Evolutionary conservation across 805 yeast genomes (phyloP).

Genomic region (Yarrowia osloensis): DNA sequence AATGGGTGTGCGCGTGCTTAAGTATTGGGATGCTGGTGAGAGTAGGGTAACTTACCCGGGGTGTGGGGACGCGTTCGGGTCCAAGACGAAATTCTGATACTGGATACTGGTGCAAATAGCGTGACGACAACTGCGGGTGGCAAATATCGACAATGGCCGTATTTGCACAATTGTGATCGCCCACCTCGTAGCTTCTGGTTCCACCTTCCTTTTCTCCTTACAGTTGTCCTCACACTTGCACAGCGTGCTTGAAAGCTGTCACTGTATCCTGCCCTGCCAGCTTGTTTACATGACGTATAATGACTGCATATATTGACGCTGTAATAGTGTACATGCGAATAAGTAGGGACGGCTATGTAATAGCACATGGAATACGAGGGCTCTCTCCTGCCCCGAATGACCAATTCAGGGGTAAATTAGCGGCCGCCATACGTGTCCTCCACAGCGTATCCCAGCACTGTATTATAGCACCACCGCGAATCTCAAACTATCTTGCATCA

Average conservation of each 20-base stretch:
- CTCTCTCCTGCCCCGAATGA: not conserved
- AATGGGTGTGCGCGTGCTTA: not conserved
- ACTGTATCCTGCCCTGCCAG: not conserved
- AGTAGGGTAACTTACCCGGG: slow-evolving; percentile 9
- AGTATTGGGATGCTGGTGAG: not conserved
- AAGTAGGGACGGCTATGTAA: not conserved
- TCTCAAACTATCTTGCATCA: not conserved
- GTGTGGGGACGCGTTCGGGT: too few relatives aligned
- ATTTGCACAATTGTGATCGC: too few relatives aligned
- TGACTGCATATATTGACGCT: not conserved
- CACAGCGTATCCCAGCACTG: not conserved
- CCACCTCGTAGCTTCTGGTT: not conserved
- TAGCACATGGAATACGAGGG: not conserved
- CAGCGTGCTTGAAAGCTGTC: too few relatives aligned
- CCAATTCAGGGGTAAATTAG: not conserved
- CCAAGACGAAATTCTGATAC: too few relatives aligned
- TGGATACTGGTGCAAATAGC: too few relatives aligned
- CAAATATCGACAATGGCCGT: too few relatives aligned
- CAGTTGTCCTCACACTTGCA: too few relatives aligned
- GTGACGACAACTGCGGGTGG: not conserved
- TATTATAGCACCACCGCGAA: not conserved
- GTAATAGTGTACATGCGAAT: not conserved
- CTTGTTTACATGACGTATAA: not conserved
- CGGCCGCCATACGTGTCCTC: not conserved
- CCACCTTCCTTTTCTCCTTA: not conserved